Evolutionary conservation across 1,284 basidiomycete species (phyloP).

Genomic region (Malassezia equina): DNA sequence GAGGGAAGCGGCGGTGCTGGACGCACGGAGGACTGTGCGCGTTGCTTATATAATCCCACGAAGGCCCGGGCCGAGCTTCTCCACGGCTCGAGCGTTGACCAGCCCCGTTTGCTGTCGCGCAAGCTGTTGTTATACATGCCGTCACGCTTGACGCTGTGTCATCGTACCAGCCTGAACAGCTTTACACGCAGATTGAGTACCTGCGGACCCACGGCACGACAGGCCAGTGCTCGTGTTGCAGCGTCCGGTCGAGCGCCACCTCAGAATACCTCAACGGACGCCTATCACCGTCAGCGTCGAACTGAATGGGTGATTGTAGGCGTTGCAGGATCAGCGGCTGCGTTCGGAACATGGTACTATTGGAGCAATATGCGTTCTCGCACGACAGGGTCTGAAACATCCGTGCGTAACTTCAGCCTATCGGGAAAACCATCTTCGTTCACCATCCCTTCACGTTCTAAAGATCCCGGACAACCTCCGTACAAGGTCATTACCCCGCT

Average conservation of each 20-base stretch:
- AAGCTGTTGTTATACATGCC: neutral
- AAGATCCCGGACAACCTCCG: constrained; percentile 21
- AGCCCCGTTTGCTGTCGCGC: constrained; percentile 19
- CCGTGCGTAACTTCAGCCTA: constrained; percentile 17
- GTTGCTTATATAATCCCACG: neutral
- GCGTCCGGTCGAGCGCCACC: neutral
- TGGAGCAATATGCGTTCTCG: constrained; percentile 35
- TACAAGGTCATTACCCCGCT: constrained; percentile 41
- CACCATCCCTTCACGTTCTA: constrained; percentile 31
- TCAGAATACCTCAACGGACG: constrained; percentile 9
- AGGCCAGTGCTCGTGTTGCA: neutral
- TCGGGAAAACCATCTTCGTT: constrained; percentile 24
- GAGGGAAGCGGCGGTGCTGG: neutral
- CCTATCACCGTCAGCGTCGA: constrained; percentile 30
- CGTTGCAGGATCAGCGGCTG: constrained; percentile 39
- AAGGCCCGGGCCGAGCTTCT: neutral
- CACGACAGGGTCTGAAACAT: constrained; percentile 18
- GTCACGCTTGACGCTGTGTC: neutral
- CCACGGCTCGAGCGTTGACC: constrained; percentile 6
- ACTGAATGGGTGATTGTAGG: constrained; percentile 44
- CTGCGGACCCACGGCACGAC: neutral
- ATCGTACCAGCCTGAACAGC: neutral
- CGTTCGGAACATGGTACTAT: constrained; percentile 43
- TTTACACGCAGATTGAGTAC: neutral
- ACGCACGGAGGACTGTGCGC: neutral